Evolutionary conservation across 2,329 filamentous ascomycete species (phyloP).

Genomic region (Hymenoscyphus fructigenus): DNA sequence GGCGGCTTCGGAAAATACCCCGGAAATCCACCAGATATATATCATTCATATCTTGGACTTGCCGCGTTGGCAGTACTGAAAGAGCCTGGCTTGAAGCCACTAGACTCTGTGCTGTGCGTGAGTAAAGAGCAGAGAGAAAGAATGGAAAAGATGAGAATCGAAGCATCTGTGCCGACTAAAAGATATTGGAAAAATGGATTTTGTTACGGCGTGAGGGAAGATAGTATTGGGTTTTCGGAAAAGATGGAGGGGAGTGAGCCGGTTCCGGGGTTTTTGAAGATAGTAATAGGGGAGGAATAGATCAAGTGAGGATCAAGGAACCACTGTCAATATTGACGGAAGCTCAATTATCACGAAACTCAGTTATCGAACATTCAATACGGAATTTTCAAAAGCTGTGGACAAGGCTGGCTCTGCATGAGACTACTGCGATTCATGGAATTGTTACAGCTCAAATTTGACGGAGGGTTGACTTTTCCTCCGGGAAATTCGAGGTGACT

Average conservation of each 20-base stretch:
- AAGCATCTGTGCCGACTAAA: background rate
- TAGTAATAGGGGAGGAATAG: background rate
- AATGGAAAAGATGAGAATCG: conserved; percentile 40
- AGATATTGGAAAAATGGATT: background rate
- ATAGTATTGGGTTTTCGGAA: background rate
- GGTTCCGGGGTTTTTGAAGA: background rate
- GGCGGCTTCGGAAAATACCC: conserved; percentile 78
- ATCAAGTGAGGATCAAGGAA: background rate
- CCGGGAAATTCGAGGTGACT: no score
- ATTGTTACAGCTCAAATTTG: no score
- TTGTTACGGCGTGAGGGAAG: background rate
- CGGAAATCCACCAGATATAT: conserved; percentile 70
- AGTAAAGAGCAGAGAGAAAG: conserved; percentile 57
- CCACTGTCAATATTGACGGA: background rate
- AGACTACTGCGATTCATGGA: no score
- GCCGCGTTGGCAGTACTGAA: conserved; percentile 74
- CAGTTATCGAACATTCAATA: no score
- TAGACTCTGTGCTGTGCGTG: conserved; percentile 77
- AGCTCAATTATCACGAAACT: no score
- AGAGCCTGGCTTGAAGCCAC: conserved; percentile 64
- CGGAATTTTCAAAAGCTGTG: no score
- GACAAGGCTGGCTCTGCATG: no score
- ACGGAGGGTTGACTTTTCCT: no score
- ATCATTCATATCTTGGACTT: conserved; percentile 87
- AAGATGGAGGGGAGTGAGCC: background rate